Percentiles rank a stretch among this genome's conserved stretches.
Evolutionary conservation across 2,329 filamentous ascomycete species (phyloP).

Genomic region (Dothideomycetes sp.): DNA sequence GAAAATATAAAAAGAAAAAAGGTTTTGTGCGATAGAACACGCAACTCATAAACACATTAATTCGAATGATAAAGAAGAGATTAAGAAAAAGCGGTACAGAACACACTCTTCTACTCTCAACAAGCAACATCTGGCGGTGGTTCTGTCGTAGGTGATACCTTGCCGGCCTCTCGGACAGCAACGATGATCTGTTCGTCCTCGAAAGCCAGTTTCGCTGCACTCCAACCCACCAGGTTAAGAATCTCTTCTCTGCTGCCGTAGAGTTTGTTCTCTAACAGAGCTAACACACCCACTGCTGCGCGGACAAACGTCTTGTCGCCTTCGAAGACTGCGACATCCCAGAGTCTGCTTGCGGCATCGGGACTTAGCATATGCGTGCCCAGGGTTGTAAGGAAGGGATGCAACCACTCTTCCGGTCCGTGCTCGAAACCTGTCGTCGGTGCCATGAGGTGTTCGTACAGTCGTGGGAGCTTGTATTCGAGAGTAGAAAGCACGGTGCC

Average conservation of each 20-base stretch:
- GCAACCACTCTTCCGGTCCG: conserved; percentile 39
- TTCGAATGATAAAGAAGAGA: too few species aligned
- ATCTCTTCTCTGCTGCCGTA: conserved; percentile 38
- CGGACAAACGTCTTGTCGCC: conserved; percentile 64
- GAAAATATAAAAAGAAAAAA: too few species aligned
- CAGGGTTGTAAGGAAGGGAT: conserved; percentile 52
- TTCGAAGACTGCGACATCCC: conserved; percentile 78
- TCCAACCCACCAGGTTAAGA: conserved; percentile 36
- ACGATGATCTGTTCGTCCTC: conserved; percentile 34
- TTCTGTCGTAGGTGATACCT: conserved; percentile 15
- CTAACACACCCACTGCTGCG: conserved; percentile 59
- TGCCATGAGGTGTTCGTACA: conserved; percentile 56
- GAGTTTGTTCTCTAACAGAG: conserved; percentile 41
- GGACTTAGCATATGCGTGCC: conserved; percentile 56
- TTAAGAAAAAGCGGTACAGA: too few species aligned
- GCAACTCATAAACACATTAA: too few species aligned
- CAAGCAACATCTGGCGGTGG: not conserved
- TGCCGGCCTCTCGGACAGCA: conserved; percentile 29
- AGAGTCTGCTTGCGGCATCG: conserved; percentile 63
- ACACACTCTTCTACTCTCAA: too few species aligned
- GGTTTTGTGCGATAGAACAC: too few species aligned
- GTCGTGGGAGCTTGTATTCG: conserved; percentile 51
- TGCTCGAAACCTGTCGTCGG: conserved; percentile 14
- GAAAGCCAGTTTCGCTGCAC: conserved; percentile 26
- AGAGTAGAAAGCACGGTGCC: conserved; percentile 60